Evolutionary conservation across 805 yeast genomes (phyloP).

Genomic region (Zygoascus biomembranicola): DNA sequence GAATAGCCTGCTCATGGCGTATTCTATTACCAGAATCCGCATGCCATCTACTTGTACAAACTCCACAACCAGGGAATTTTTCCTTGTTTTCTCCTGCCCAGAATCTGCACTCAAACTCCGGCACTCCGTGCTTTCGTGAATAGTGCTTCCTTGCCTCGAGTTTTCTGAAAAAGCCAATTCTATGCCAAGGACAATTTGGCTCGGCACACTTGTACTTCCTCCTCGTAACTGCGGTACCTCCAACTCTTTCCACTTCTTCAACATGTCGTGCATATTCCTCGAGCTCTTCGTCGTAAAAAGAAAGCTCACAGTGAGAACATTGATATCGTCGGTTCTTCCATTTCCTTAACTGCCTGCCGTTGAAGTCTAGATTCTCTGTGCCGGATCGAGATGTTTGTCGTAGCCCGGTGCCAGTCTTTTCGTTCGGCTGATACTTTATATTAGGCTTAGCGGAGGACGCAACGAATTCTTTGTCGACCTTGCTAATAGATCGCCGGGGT

Average conservation of each 20-base stretch:
- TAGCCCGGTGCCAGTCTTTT: background rate
- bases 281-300: constrained; percentile 14
- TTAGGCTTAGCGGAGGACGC: background rate
- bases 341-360: constrained; percentile 16
- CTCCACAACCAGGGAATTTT: constrained; percentile 19
- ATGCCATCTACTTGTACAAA: constrained; percentile 24
- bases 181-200: constrained; percentile 21
- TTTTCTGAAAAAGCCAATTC: constrained; percentile 22
- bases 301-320: constrained; percentile 15
- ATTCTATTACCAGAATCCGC: constrained; percentile 24
- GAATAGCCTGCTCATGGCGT: constrained; percentile 22
- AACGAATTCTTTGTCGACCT: background rate
- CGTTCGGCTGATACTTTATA: constrained; percentile 1
- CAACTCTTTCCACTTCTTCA: constrained; percentile 12
- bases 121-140: constrained; percentile 22
- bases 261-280: constrained; percentile 15
- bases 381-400: background rate
- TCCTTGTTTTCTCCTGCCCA: constrained; percentile 20
- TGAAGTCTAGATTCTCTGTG: constrained; percentile 11
- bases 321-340: constrained; percentile 16
- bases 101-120: constrained; percentile 23
- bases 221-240: constrained; percentile 9
- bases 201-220: constrained; percentile 23
- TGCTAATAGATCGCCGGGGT: background rate
- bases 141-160: constrained; percentile 22